These are phyloP conservation scores for Euphorbia lathyris DNA, from an alignment of 345 rosid species.

Conservation along the genomic window DNA sequence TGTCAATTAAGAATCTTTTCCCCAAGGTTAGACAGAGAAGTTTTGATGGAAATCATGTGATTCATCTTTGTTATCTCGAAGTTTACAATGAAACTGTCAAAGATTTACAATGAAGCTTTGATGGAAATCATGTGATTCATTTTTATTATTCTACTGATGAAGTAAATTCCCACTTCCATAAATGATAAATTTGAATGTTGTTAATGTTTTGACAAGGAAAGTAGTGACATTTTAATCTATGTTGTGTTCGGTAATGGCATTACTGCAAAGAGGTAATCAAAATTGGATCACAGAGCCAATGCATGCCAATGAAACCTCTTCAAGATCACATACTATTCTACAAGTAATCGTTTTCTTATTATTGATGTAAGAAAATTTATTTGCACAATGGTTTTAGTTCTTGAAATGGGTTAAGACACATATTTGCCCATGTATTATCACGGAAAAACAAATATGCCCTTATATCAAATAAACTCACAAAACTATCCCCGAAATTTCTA, in stretches of 20 bases:
- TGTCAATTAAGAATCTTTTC: conserved; percentile 89
- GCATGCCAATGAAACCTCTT: no score
- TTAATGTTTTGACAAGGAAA: conserved; percentile 12
- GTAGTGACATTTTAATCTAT: conserved; percentile 12
- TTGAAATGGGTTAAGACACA: no score
- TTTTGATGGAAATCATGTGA: conserved; percentile 77
- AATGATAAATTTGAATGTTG: conserved; percentile 1
- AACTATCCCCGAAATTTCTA: no score
- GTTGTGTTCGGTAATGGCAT: conserved; percentile 69
- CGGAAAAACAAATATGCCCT: no score
- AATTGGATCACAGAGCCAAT: conserved; percentile 95
- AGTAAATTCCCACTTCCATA: conserved; percentile 32
- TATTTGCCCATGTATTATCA: no score
- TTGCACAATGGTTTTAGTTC: no score
- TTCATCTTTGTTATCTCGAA: conserved; percentile 92
- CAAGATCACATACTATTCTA: no score
- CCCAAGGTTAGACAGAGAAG: conserved; percentile 82
- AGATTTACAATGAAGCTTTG: conserved; percentile 93
- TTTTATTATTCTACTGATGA: conserved; percentile 92
- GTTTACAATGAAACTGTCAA: conserved; percentile 89
- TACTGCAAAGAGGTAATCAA: conserved; percentile 89
- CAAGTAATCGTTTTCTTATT: no score
- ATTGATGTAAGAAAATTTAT: no score
- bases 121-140: no score
- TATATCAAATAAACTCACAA: no score